These are phyloP conservation scores for Backusella psychrophila DNA, from an alignment of 192 early-diverging fungal species.

Conservation along the genomic window DNA sequence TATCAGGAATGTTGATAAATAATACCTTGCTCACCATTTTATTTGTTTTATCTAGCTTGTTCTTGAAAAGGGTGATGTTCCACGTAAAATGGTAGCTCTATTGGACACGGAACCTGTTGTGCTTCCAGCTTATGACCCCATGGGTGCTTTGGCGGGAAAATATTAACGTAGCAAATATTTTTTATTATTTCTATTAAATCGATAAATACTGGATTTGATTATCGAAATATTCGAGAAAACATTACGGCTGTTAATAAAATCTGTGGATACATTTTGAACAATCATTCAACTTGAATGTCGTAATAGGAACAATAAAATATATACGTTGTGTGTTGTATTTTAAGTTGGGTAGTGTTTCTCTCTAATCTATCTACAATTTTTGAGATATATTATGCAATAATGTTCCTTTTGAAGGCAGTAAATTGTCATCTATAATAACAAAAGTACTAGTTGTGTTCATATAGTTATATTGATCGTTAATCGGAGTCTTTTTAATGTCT, in stretches of 20 bases:
- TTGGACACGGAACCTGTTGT: slow-evolving; percentile 61
- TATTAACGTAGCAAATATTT: not conserved
- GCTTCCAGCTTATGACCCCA: slow-evolving; percentile 77
- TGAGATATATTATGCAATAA: not conserved
- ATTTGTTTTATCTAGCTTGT: slow-evolving; percentile 52
- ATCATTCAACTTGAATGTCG: not conserved
- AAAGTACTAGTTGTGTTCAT: not conserved
- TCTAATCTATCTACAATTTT: no score
- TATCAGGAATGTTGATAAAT: not conserved
- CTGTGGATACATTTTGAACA: not conserved
- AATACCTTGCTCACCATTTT: not conserved
- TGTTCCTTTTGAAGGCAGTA: not conserved
- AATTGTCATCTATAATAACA: not conserved
- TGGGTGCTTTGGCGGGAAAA: slow-evolving; percentile 63
- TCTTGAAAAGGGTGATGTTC: slow-evolving; percentile 62
- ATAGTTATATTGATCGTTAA: not conserved
- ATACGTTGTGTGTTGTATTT: not conserved
- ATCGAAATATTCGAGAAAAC: not conserved
- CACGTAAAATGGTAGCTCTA: slow-evolving; percentile 58
- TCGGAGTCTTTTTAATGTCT: not conserved
- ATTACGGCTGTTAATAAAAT: not conserved
- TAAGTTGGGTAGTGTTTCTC: not conserved
- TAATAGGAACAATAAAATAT: not conserved
- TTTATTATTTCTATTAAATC: not conserved
- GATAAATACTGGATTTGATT: not conserved